Conservation (phyloP, 108 stramenopile genomes). For the Chaetoceros tenuissimus region DNA sequence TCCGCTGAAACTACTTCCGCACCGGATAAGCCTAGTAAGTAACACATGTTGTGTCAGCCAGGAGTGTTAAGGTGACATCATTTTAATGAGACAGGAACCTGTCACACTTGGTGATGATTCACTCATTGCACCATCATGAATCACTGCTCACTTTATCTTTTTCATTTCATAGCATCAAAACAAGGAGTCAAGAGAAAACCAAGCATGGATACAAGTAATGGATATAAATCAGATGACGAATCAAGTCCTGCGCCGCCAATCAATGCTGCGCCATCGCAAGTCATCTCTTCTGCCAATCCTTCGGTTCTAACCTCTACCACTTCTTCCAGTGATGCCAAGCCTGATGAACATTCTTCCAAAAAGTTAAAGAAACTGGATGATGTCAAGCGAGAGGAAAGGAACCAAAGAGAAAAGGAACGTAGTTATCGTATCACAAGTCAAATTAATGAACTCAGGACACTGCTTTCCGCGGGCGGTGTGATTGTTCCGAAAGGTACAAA, state of each 20-base stretch:
- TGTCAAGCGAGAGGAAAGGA: conserved; percentile 69
- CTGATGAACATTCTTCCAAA: not conserved
- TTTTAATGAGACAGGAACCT: too few relatives aligned
- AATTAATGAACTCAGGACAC: conserved; percentile 66
- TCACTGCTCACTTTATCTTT: not conserved
- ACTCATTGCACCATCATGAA: too few relatives aligned
- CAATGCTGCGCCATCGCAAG: not conserved
- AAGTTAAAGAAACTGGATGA: conserved; percentile 42
- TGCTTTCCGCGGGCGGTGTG: conserved; percentile 76
- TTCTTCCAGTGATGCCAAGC: not conserved
- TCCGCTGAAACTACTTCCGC: too few relatives aligned
- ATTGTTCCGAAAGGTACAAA: conserved; percentile 88
- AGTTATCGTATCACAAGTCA: conserved; percentile 79
- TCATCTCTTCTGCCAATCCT: not conserved
- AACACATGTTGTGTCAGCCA: too few relatives aligned
- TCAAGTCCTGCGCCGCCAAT: not conserved
- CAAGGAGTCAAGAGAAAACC: not conserved
- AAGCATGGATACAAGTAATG: not conserved
- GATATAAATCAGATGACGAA: not conserved
- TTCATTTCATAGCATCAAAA: not conserved
- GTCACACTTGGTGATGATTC: too few relatives aligned
- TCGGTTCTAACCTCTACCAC: not conserved
- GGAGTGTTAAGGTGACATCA: too few relatives aligned
- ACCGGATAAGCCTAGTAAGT: too few relatives aligned
- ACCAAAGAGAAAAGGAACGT: conserved; percentile 82